Evolutionary conservation across 129 eudicot genomes (phyloP), one percentile per base, ranked within the genome.

Genomic region (Daucus carota): DNA sequence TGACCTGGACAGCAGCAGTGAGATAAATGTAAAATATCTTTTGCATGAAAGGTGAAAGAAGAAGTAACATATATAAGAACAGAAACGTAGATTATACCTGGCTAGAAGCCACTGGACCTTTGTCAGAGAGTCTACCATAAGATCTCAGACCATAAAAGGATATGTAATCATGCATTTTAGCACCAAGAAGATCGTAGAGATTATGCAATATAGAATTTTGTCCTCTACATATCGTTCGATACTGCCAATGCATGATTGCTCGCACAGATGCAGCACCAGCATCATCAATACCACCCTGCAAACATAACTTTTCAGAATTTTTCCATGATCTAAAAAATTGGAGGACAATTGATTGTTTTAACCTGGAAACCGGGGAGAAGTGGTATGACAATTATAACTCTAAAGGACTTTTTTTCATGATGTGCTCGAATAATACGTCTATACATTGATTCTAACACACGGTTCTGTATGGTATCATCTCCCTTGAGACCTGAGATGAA

Each of bases 171-270:
- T 94, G 88, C 83, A 88, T 81, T 85, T 74, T 88, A 45, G 96
- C 88, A 70, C 97, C 98, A 63, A 94, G 77, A 81, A 85, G 87
- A 44, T 87, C 87, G 41, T 80, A 81, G 8, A 94, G 90, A 81
- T 89, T 94, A 73, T 94, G 96, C 87, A 91, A 73, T 81, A 94
- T 91, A 73, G 98, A 94, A 83, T 86, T 83, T 26, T 81, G 81
- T 42, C 97, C 98, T 85, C 98, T 81, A 54, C 92, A 91, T 79
- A 94, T 94, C 26, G 98, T 94, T 77, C 98, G 88, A 86, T 94
- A 88, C 78, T 94, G 98, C 98, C 98, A 94, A 73, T 94, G 98
- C 97, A 94, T 89, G 75, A 94, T 94, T 73, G 98, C 93, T 84
- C 98, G 81, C 82, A 94, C 98, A 83, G 98, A 91, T 76, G 98